Evolutionary conservation across 2,329 filamentous ascomycete genomes (phyloP).

Genomic region (Paecilomyces fulvus): DNA sequence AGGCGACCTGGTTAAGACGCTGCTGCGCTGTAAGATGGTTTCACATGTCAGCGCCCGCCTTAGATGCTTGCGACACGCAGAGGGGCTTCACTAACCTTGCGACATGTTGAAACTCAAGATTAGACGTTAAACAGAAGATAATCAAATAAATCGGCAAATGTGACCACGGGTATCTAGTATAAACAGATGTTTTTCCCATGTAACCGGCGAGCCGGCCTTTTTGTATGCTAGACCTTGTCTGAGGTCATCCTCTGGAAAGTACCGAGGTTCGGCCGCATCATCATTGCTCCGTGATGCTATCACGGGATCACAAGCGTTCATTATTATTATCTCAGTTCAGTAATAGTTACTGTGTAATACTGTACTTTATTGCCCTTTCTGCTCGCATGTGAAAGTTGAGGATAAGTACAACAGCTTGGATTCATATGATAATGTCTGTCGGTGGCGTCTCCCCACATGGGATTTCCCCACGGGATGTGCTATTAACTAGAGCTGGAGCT

Average conservation of each 20-base stretch:
- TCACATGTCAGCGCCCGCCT: conserved; percentile 1
- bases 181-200: background rate
- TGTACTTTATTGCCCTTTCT: conserved; percentile 31
- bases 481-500: background rate
- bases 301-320: conserved; percentile 31
- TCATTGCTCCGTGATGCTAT: conserved; percentile 21
- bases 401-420: background rate
- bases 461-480: background rate
- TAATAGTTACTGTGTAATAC: no score
- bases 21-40: conserved; percentile 41
- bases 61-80: conserved; percentile 3
- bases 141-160: background rate
- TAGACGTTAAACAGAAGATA: conserved; percentile 4
- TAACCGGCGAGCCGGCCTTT: background rate
- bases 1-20: conserved; percentile 51
- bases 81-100: conserved; percentile 24
- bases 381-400: background rate
- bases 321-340: no score
- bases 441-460: background rate
- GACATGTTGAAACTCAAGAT: conserved; percentile 29
- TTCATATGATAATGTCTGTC: background rate
- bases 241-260: background rate
- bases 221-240: background rate
- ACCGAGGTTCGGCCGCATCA: background rate
- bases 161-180: background rate